phyloP scores from a whole-genome alignment of 305 asterid species.

The Fraxinus floribunda region DNA sequence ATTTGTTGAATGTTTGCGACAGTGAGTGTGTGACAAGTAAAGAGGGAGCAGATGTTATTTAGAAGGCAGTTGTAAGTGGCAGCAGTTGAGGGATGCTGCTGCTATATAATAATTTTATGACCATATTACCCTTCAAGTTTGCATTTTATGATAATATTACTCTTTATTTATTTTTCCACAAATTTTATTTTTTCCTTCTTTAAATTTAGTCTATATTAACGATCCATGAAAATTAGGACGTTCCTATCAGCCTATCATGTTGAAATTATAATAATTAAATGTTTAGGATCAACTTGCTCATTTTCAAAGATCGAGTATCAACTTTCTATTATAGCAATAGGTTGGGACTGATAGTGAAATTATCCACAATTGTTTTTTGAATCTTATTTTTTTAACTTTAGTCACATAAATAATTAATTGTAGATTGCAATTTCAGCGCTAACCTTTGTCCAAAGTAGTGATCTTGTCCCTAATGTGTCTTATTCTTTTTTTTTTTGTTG shows the following conservation, averaged over 20 bases:
- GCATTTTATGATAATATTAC: neutral
- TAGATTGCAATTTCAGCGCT: neutral
- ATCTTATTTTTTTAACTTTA: neutral
- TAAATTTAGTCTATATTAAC: neutral
- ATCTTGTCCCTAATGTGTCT: neutral
- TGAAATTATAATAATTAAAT: neutral
- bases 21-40: neutral
- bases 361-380: neutral
- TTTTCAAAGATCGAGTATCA: neutral
- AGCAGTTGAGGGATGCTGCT: conserved; percentile 25
- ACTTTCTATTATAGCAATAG: neutral
- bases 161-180: neutral
- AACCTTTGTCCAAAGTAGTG: neutral
- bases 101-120: conserved; percentile 22
- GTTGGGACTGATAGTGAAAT: neutral
- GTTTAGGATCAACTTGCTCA: neutral
- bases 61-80: conserved; percentile 17
- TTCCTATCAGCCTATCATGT: neutral
- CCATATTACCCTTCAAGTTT: conserved; percentile 33
- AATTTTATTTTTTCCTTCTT: neutral
- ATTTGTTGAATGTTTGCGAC: neutral
- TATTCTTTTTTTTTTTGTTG: no score
- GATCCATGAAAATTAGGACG: neutral
- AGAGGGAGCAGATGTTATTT: conserved; percentile 7
- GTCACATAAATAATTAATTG: neutral